Conservation (phyloP, 2,329 filamentous ascomycete species). For the Beauveria brongniartii region DNA sequence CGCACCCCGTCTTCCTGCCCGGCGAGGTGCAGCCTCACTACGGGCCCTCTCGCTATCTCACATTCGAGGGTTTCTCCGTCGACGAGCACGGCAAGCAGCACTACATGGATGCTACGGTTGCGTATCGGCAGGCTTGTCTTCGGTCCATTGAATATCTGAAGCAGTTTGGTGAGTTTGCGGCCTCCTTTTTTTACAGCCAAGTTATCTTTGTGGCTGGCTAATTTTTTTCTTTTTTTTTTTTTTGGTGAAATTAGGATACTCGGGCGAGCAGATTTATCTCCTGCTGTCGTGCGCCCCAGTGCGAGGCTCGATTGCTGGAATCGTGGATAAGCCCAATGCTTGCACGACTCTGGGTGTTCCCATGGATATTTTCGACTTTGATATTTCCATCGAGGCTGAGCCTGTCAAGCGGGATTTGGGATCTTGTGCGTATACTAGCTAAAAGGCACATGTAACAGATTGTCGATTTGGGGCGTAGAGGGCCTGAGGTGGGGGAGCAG, state of each 20-base stretch:
- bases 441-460: background rate
- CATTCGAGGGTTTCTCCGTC: constrained; percentile 85
- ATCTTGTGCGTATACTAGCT: constrained; percentile 14
- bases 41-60: constrained; percentile 67
- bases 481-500: no score
- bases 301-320: constrained; percentile 79
- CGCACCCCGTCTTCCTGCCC: constrained; percentile 76
- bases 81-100: constrained; percentile 85
- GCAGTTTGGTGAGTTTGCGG: constrained; percentile 21
- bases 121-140: constrained; percentile 74
- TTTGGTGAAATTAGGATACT: constrained; percentile 40
- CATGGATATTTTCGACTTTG: constrained; percentile 93
- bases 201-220: background rate
- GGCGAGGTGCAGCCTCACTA: constrained; percentile 86
- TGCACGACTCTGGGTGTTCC: constrained; percentile 84
- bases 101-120: constrained; percentile 78
- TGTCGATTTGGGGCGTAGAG: no score
- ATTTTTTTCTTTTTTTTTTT: background rate
- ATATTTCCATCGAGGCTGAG: constrained; percentile 50
- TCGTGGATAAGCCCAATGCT: constrained; percentile 85
- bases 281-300: constrained; percentile 78
- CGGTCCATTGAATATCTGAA: constrained; percentile 33
- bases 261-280: constrained; percentile 74
- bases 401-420: constrained; percentile 17
- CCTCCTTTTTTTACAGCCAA: background rate